Evolutionary conservation across 352 stramenopile species (phyloP).

Genomic region (Thalassiosira oceanica): DNA sequence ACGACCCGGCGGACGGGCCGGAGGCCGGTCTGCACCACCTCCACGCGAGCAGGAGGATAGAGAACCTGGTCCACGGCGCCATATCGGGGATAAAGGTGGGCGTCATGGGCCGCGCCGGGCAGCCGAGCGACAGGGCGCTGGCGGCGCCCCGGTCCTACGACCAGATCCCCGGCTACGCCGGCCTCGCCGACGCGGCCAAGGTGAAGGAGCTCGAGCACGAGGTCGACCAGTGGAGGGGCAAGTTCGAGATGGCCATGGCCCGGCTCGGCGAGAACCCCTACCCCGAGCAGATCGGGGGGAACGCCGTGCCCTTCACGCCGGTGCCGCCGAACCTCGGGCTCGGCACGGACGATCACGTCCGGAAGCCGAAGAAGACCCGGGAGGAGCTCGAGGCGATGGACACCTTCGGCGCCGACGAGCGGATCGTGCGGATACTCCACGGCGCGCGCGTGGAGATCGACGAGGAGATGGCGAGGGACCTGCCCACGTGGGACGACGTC

Average conservation of each 20-base stretch:
- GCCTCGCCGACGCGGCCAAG: slow-evolving; percentile 11
- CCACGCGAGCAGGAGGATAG: not conserved
- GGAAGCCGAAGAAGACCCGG: not conserved
- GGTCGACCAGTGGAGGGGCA: slow-evolving; percentile 12
- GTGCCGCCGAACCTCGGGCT: slow-evolving; percentile 6
- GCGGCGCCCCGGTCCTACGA: not conserved
- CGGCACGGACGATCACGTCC: not conserved
- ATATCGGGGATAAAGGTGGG: not conserved
- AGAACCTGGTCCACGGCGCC: not conserved
- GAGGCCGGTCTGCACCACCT: slow-evolving; percentile 1
- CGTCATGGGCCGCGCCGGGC: no score
- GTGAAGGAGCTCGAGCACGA: slow-evolving; percentile 26
- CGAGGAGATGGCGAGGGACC: slow-evolving; percentile 24
- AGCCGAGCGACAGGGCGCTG: not conserved
- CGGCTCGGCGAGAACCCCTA: slow-evolving; percentile 6
- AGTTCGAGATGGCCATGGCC: slow-evolving; percentile 22
- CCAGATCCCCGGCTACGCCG: slow-evolving; percentile 1
- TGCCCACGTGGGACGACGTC: slow-evolving; percentile 64
- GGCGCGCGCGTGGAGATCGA: slow-evolving; percentile 40
- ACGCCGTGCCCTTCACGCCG: slow-evolving; percentile 11
- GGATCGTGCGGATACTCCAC: slow-evolving; percentile 24
- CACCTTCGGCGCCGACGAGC: not conserved
- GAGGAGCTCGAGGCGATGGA: not conserved
- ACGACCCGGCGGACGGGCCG: not conserved
- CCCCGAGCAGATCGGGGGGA: slow-evolving; percentile 2